These are phyloP conservation scores for Penicillium robsamsonii DNA, from an alignment of 495 filamentous ascomycete genomes.

Conservation along the genomic window DNA sequence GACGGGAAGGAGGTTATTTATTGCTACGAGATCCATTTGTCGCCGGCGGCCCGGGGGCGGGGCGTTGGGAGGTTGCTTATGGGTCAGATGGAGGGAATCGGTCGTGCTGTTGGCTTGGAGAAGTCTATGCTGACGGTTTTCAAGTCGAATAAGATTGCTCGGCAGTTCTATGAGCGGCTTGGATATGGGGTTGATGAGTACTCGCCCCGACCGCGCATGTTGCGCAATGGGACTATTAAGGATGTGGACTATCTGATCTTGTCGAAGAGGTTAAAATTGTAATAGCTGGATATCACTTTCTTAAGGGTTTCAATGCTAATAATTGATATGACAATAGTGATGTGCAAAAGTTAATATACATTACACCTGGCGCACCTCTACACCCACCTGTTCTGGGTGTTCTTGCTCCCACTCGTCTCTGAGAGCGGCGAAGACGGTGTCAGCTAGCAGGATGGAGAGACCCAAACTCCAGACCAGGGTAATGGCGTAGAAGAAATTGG, in stretches of 20 bases:
- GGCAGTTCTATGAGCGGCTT: slow-evolving; percentile 62
- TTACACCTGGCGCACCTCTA: slow-evolving; percentile 83
- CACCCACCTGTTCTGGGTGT: slow-evolving; percentile 81
- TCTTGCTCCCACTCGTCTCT: slow-evolving; percentile 94
- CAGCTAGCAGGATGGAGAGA: slow-evolving; percentile 73
- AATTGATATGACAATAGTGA: neutral
- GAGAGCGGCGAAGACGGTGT: slow-evolving; percentile 81
- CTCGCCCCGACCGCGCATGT: slow-evolving; percentile 58
- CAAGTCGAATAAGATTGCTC: slow-evolving; percentile 57
- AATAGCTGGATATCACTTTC: neutral
- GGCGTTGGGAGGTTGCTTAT: slow-evolving; percentile 45
- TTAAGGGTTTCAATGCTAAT: slow-evolving; percentile 6
- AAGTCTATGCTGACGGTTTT: slow-evolving; percentile 90
- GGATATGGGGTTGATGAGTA: slow-evolving; percentile 69
- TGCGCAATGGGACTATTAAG: slow-evolving; percentile 64
- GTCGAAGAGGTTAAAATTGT: slow-evolving; percentile 53
- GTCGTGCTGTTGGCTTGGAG: slow-evolving; percentile 46
- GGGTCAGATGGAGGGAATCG: slow-evolving; percentile 42
- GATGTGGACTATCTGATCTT: slow-evolving; percentile 69
- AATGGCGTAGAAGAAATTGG: slow-evolving; percentile 99
- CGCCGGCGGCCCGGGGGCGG: slow-evolving; percentile 47
- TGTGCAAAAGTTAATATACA: slow-evolving; percentile 14
- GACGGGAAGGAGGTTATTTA: slow-evolving; percentile 73
- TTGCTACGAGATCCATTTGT: slow-evolving; percentile 84
- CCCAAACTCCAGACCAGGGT: slow-evolving; percentile 96